Conservation (phyloP, 371 early-diverging fungal genomes). For the Circinella minor region DNA sequence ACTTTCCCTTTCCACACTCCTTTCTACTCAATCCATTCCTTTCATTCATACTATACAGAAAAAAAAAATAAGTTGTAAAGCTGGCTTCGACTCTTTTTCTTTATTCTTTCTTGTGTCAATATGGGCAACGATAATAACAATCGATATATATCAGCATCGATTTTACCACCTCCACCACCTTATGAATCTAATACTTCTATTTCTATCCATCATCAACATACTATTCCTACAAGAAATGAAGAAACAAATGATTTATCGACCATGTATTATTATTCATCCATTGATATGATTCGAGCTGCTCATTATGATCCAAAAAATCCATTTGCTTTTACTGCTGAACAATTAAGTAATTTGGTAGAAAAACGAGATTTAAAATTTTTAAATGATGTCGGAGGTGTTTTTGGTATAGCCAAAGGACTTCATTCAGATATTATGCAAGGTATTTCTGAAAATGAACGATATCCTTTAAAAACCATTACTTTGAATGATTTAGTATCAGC, state of each 20-base stretch:
- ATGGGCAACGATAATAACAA: not conserved
- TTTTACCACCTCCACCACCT: not conserved
- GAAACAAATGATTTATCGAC: not conserved
- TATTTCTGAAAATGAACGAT: slow-evolving; percentile 16
- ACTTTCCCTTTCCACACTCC: not conserved
- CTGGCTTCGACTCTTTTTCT: not conserved
- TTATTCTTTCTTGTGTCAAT: not conserved
- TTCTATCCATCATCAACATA: not conserved
- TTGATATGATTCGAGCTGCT: slow-evolving; percentile 18
- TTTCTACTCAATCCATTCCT: slow-evolving; percentile 7
- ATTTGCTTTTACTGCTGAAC: slow-evolving; percentile 49
- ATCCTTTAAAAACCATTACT: slow-evolving; percentile 9
- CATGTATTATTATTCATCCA: slow-evolving; percentile 8
- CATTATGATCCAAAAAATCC: slow-evolving; percentile 55
- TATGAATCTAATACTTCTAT: not conserved
- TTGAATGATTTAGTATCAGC: not conserved
- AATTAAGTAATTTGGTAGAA: slow-evolving; percentile 54
- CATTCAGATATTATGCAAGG: slow-evolving; percentile 54
- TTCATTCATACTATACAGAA: not conserved
- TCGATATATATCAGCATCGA: not conserved
- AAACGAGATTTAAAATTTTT: slow-evolving; percentile 52
- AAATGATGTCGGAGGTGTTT: slow-evolving; percentile 47
- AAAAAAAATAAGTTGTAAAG: not conserved
- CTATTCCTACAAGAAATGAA: not conserved
- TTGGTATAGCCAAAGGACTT: slow-evolving; percentile 57